Percentiles rank a stretch among this genome's conserved stretches.
These are phyloP conservation scores for Solanum clarkiae DNA, from an alignment of 257 asterid species.

Conservation along the genomic window DNA sequence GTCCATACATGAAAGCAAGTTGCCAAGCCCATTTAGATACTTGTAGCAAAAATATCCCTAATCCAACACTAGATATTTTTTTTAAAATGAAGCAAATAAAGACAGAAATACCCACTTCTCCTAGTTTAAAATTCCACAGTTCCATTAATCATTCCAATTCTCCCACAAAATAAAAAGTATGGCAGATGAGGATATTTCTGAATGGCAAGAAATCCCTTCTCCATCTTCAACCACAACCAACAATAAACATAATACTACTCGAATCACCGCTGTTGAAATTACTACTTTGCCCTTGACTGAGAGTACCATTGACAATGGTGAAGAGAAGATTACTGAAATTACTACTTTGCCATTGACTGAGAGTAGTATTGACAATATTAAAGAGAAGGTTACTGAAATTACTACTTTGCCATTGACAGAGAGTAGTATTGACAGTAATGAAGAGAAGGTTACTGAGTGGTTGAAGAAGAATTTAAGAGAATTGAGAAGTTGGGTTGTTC, in stretches of 20 bases:
- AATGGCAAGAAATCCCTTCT: conserved; percentile 43
- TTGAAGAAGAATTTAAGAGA: conserved; percentile 15
- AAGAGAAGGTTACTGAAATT: background rate
- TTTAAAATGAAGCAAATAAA: background rate
- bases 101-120: background rate
- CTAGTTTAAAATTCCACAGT: background rate
- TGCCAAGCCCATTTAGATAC: background rate
- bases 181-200: conserved; percentile 34
- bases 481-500: conserved; percentile 9
- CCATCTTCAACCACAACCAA: conserved; percentile 5
- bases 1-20: background rate
- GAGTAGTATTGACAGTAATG: background rate
- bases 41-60: background rate
- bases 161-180: conserved; percentile 4
- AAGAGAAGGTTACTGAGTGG: background rate
- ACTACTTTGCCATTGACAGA: background rate
- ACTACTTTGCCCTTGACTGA: background rate
- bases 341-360: background rate
- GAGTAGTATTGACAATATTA: background rate
- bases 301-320: background rate
- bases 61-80: background rate
- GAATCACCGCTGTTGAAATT: background rate
- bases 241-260: background rate
- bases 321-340: too few species aligned
- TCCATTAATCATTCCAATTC: background rate